phyloP scores from a whole-genome alignment of 352 stramenopile species.

The Phytopythium aichiense region DNA sequence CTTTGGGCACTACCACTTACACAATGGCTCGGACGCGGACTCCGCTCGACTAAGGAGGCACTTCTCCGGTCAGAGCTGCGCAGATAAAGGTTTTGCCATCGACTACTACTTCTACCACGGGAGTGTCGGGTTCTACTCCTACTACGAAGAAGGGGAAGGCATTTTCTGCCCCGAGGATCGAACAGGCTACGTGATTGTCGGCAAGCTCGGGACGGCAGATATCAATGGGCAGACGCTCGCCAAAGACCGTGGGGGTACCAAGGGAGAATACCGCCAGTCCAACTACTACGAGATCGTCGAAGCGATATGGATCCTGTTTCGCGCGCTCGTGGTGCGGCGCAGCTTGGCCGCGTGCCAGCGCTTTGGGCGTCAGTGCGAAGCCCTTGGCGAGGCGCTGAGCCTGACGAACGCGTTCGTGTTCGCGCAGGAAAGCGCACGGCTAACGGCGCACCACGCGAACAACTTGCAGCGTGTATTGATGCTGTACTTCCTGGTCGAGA shows the following conservation, averaged over 20 bases:
- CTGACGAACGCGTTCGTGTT: slow-evolving; percentile 27
- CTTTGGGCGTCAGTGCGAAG: slow-evolving; percentile 22
- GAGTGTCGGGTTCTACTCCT: slow-evolving; percentile 9
- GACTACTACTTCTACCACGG: slow-evolving; percentile 26
- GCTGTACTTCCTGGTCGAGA: slow-evolving; percentile 22
- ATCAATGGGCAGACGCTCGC: slow-evolving; percentile 19
- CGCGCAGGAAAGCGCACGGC: slow-evolving; percentile 27
- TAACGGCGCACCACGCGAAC: slow-evolving; percentile 21
- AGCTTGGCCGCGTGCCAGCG: slow-evolving; percentile 22
- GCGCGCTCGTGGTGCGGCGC: slow-evolving; percentile 15
- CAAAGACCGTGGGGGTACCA: slow-evolving; percentile 12
- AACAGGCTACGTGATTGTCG: slow-evolving; percentile 22
- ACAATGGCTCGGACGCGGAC: slow-evolving; percentile 11
- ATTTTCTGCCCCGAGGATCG: slow-evolving; percentile 18
- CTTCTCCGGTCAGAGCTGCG: slow-evolving; percentile 5
- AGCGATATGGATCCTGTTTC: slow-evolving; percentile 24
- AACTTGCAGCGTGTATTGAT: slow-evolving; percentile 21
- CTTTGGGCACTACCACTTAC: slow-evolving; percentile 14
- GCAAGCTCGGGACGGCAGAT: slow-evolving; percentile 22
- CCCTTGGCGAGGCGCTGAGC: slow-evolving; percentile 13
- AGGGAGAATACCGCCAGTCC: slow-evolving; percentile 11
- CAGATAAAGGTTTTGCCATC: slow-evolving; percentile 11
- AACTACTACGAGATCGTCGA: slow-evolving; percentile 25
- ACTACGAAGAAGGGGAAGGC: slow-evolving; percentile 23
- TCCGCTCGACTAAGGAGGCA: not conserved